Evolutionary conservation across 106 monocot genomes (phyloP).

Genomic region (Platanthera guangdongensis): DNA sequence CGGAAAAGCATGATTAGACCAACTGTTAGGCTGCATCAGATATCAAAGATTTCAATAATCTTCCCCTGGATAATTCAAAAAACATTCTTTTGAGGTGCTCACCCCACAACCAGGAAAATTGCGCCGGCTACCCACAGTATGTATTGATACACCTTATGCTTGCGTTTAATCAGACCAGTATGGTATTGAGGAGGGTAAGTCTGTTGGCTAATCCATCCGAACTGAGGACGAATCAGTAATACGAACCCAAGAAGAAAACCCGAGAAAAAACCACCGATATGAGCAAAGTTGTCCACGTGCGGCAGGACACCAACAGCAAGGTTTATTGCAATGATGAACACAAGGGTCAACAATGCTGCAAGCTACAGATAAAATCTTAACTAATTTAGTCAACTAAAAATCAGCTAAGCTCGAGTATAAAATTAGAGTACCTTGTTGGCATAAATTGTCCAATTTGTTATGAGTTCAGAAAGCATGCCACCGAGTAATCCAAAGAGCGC

Average conservation of each 20-base stretch:
- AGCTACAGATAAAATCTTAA: conserved; percentile 28
- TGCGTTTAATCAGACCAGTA: conserved; percentile 22
- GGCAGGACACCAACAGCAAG: conserved; percentile 80
- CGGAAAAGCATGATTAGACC: conserved; percentile 41
- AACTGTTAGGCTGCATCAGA: conserved; percentile 32
- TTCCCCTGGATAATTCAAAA: neutral
- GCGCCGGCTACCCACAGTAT: conserved; percentile 32
- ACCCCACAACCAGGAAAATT: conserved; percentile 35
- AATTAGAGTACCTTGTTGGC: conserved; percentile 66
- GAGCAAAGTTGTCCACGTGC: conserved; percentile 77
- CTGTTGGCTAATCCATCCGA: conserved; percentile 42
- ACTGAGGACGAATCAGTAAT: conserved; percentile 59
- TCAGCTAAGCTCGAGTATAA: neutral
- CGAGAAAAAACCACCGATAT: conserved; percentile 62
- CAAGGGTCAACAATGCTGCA: conserved; percentile 68
- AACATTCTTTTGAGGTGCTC: neutral
- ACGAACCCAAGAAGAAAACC: conserved; percentile 74
- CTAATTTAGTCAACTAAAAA: neutral
- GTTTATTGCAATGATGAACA: conserved; percentile 75
- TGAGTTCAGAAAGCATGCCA: conserved; percentile 91
- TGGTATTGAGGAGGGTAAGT: conserved; percentile 27
- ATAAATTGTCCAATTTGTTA: conserved; percentile 96
- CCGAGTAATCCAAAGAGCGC: conserved; percentile 93
- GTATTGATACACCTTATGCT: conserved; percentile 52
- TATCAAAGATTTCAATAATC: neutral